Evolutionary conservation across 345 rosid genomes (phyloP), one percentile per base, ranked within the genome.

Genomic region (Bretschneidera sinensis): DNA sequence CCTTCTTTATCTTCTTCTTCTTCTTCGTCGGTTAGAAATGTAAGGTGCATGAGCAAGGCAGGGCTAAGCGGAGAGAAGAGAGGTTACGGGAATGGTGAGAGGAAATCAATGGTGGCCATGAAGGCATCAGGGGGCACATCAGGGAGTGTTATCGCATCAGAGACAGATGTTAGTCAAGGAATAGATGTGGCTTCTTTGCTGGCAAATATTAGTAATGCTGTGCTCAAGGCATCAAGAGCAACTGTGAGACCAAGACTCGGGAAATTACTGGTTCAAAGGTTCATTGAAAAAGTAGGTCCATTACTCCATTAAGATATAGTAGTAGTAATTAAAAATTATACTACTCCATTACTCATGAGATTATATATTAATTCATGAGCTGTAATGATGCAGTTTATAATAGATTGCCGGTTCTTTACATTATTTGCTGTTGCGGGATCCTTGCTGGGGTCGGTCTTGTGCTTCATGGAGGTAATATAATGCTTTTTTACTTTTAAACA

Each of bases 381-480:
- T 58, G 31, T 20, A 35, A 31, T 18, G 18, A 1, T 64, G 83
- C 83, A 87, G 95, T 72, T 54, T 47, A 74, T 89, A 49, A 18
- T 85, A 2, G 75, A 89, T 65, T 86, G 84, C 61, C 82, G 91
- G 65, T 85, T 89, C 75, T 86, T 85, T 61, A 83, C 89, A 19
- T 21, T 82, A 22, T 71, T 86, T 15, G 95, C 85, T 4, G 86
- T 81, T 15, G 84, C 63, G n/a, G 97, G 95, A 68, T 76, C 91
- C 21, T 72, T 85, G 70, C 62, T 89, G 19, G 86, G 91, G 18
- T 86, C 95, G 7, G 57, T 81, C n/a, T 55, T 86, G 61, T 89
- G 97, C 62, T 86, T 83, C 72, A 31, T 74, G 22, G 96, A 88
- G 96, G 96, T 85, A 75, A n/a, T n/a, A n/a, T n/a, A n/a, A n/a